Evolutionary conservation across 2,329 filamentous ascomycete species (phyloP).

Genomic region (Fusarium irregulare): DNA sequence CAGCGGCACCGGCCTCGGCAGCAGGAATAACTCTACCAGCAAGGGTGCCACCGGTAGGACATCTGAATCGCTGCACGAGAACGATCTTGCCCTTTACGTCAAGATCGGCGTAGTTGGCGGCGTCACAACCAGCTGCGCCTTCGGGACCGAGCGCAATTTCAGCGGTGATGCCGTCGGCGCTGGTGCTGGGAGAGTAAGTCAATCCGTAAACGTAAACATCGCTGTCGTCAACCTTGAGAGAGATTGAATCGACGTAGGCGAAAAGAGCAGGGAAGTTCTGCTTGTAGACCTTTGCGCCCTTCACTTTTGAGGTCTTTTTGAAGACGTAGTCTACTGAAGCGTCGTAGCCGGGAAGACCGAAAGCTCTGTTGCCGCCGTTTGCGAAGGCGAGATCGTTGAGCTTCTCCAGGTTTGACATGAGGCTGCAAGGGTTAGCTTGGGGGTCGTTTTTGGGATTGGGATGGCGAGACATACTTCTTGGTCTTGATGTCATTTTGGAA

Average conservation of each 20-base stretch:
- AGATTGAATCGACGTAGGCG: slow-evolving; percentile 55
- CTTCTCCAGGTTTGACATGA: slow-evolving; percentile 27
- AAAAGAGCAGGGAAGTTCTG: slow-evolving; percentile 63
- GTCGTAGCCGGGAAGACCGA: slow-evolving; percentile 61
- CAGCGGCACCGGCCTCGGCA: slow-evolving; percentile 35
- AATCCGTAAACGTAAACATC: slow-evolving; percentile 35
- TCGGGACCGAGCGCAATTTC: slow-evolving; percentile 37
- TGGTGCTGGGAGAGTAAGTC: slow-evolving; percentile 38
- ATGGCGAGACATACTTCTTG: slow-evolving; percentile 19
- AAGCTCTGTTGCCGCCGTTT: slow-evolving; percentile 65
- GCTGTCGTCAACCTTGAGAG: slow-evolving; percentile 48
- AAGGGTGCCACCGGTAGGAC: slow-evolving; percentile 42
- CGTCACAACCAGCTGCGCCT: slow-evolving; percentile 40
- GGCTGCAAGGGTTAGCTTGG: too few relatives aligned
- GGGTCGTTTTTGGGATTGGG: too few relatives aligned
- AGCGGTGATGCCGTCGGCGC: slow-evolving; percentile 34
- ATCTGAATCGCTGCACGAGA: slow-evolving; percentile 38
- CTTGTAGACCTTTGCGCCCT: slow-evolving; percentile 55
- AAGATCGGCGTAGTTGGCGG: slow-evolving; percentile 29
- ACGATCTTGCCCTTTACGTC: slow-evolving; percentile 46
- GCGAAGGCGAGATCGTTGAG: slow-evolving; percentile 39
- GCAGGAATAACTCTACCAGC: slow-evolving; percentile 38
- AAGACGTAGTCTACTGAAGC: slow-evolving; percentile 63
- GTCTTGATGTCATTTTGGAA: slow-evolving; percentile 32
- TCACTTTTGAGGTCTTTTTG: slow-evolving; percentile 56